Evolutionary conservation across 352 stramenopile species (phyloP), one percentile per base, ranked within the genome.

Genomic region (Phytophthora pseudosyringae): DNA sequence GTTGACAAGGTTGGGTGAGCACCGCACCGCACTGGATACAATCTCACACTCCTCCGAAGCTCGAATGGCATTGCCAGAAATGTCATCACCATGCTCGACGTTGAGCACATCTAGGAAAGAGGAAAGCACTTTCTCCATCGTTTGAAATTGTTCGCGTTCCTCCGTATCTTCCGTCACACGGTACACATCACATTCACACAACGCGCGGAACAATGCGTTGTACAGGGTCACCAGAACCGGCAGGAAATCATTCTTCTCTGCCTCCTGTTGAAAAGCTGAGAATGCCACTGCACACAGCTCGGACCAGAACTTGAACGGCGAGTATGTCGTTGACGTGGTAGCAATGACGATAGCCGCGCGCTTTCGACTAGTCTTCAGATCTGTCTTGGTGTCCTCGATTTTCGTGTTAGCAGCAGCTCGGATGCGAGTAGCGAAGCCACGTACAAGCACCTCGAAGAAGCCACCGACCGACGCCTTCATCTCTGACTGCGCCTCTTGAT

Each of bases 251-350:
- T 52, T 66, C 31, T 69, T 69, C 25, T 54, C 29, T 49, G n/a
- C 10, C 15, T 76, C 53, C 10, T 78, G 62, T 25, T 91, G 48
- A 38, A 76, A 85, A 29, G 80, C 72, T 21, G 63, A 57, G 47
- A 81, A 89, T 0, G 70, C 69, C 13, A 94, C 80, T 0, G 80
- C 88, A 29, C 78, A 93, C 15, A 94, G 69, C 49, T 96, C 88
- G 3, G 85, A 83, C 88, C 88, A 96, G 51, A 96, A 96, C 52
- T 91, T 90, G 69, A 96, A 96, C 11, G 88, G 83, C 13, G 88
- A 92, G 58, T 88, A 91, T 15, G 73, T 83, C 13, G 86, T 91
- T 5, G 84, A 89, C 4, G 82, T 87, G 0, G 79, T 82, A 15
- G 84, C 81, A 62, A 94, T 92, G 35, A 94, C 84, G 4, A 78